Evolutionary conservation across 768 basidiomycete species (phyloP), one percentile per base, ranked within the genome.

Genomic region (Collybiopsis confluens): DNA sequence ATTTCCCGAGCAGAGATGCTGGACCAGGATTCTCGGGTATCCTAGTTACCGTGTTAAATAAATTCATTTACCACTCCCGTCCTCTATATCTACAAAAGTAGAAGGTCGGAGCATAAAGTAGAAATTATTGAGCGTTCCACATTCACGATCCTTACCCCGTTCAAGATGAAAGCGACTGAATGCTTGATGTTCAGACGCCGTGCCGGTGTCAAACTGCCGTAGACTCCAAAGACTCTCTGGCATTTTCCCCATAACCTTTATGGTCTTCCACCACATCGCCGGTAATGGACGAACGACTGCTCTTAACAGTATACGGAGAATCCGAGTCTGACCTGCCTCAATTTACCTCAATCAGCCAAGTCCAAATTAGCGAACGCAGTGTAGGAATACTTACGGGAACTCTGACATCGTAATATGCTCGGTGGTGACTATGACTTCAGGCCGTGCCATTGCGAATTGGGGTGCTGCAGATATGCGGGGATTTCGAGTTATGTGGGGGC

Each of bases 391-490:
- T 57, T 58, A 79, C 80, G 73, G 65, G 51, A 79, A 78, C 62
- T 83, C 81, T 16, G 76, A 70, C 77, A 83, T 79, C 11, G 79
- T 80, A 54, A 83, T 78, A 55, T 81, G 78, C 64, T 83, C 80
- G 10, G 81, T 83, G 15, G 78, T 80, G 45, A 84, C 79, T 50
- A 76, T 77, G 36, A 85, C 74, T 64, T 79, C 77, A 15, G 74
- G 73, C 15, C 74, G 73, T 15, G 66, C 67, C 18, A 68, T 47
- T 26, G 60, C 53, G 46, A 67, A 68, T 50, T 64, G 70, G 68
- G 59, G n/a, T 57, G 44, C 40, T 18, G 40, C 48, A 24, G 61
- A 51, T 52, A 45, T 63, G 18, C 61, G 61, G 33, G 61, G 60
- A 13, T 61, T 68, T 26, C 68, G 68, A 21, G 71, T 68, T 45